A percentile compares a stretch with the other conserved stretches of the same genome.
Conservation (phyloP, 306 rosid genomes). For the Corylus heterophylla region DNA sequence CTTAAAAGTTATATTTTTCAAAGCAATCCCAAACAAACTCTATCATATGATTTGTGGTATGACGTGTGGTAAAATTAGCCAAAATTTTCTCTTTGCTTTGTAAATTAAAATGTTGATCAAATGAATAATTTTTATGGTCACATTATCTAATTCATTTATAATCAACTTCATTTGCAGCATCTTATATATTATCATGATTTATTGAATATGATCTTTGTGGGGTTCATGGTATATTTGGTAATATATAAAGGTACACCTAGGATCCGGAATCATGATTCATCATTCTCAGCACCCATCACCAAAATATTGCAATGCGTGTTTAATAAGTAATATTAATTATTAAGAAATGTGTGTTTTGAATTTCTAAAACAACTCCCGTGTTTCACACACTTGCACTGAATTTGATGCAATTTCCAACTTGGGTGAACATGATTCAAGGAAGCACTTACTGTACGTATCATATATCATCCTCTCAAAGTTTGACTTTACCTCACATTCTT, state of each 20-base stretch:
- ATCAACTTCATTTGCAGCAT: not conserved
- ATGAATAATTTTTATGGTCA: no score
- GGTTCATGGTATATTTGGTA: not conserved
- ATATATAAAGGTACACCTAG: slow-evolving; percentile 41
- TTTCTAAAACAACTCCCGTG: slow-evolving; percentile 35
- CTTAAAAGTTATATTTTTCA: no score
- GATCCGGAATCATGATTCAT: slow-evolving; percentile 53
- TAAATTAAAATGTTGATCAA: no score
- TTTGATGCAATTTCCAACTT: slow-evolving; percentile 61
- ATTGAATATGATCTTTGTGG: not conserved
- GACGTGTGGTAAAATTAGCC: no score
- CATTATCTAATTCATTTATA: no score
- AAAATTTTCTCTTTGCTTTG: no score
- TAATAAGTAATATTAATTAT: slow-evolving; percentile 37
- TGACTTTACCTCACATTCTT: not conserved
- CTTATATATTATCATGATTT: slow-evolving; percentile 27
- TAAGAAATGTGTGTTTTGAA: no score
- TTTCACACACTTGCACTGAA: slow-evolving; percentile 69
- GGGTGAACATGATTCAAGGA: slow-evolving; percentile 51
- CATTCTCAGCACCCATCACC: slow-evolving; percentile 28
- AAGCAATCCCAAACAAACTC: no score
- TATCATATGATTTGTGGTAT: no score
- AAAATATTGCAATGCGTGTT: slow-evolving; percentile 21
- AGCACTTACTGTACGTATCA: slow-evolving; percentile 24
- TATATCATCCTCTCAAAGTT: slow-evolving; percentile 1